phyloP scores from a whole-genome alignment of 1,139 yeast species.

The Geotrichum candidum region DNA sequence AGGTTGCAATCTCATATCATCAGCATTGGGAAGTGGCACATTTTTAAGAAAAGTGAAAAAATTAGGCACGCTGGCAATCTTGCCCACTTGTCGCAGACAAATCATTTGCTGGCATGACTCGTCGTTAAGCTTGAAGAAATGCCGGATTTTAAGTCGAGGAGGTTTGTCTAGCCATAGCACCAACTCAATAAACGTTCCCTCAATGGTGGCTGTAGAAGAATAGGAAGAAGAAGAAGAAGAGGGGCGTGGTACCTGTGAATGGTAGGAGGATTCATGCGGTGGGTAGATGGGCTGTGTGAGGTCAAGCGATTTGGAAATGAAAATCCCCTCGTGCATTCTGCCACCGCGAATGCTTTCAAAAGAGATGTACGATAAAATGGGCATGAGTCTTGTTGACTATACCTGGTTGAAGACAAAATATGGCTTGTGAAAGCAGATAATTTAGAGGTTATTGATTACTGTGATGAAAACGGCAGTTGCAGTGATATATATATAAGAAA shows the following conservation, averaged over 20 bases:
- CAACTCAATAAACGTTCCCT: slow-evolving; percentile 9
- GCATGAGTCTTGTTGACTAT: not conserved
- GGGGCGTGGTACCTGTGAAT: not conserved
- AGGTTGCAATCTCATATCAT: not conserved
- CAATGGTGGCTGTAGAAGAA: not conserved
- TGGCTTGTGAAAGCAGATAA: not conserved
- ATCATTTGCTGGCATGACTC: slow-evolving; percentile 3
- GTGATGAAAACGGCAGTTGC: not conserved
- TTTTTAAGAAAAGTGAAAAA: slow-evolving; percentile 3
- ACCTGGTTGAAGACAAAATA: not conserved
- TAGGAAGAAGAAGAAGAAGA: not conserved
- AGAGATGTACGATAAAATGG: slow-evolving; percentile 3
- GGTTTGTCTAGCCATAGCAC: not conserved
- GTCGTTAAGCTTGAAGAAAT: slow-evolving; percentile 9
- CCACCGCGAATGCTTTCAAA: slow-evolving; percentile 2
- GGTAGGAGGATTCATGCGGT: not conserved
- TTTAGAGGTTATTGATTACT: not conserved
- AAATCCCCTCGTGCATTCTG: slow-evolving; percentile 6
- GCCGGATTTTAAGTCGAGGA: slow-evolving; percentile 2
- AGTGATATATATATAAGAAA: no score
- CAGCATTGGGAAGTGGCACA: slow-evolving; percentile 1
- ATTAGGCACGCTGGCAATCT: slow-evolving; percentile 1
- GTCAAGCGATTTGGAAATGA: slow-evolving; percentile 2
- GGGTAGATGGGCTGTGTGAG: not conserved
- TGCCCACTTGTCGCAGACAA: slow-evolving; percentile 7